Evolutionary conservation across 306 rosid genomes (phyloP), one percentile per base, ranked within the genome.

Genomic region (Dryas octopetala): DNA sequence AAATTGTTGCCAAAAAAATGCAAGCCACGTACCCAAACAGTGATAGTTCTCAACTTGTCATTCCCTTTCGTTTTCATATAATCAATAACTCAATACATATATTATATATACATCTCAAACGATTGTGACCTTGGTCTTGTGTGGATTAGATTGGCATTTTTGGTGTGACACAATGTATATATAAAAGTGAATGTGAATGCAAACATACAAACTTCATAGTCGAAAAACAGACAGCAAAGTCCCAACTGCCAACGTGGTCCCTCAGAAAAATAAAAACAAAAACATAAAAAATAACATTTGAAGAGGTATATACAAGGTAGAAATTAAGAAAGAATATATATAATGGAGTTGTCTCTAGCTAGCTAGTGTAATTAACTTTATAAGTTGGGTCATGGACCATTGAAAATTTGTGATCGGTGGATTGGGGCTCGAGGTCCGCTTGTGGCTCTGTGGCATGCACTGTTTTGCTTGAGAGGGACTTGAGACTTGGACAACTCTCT

Each of bases 171-270:
- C 38, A 32, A 32, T 32, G 38, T 32, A 32, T 47, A 68, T 32
- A 32, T 47, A 68, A 77, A 77, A 48, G 70, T 7, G 66, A 19
- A 38, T 13, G 38, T 47, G 41, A 69, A 69, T 17, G 9, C 74
- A 49, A 46, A 43, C 69, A 13, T 44, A 43, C 46, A 43, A 23
- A 23, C 23, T 13, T n/a, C 61, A 38, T 40, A 77, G 68, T 64
- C 80, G 19, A 64, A 76, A 58, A 59, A 9, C 12, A 43, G 75
- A 48, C 43, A 46, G 54, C 41, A 47, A 19, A 17, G 4, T 13
- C 66, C 69, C 41, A 48, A 60, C 23, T 23, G 23, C 23, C 23
- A 23, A 23, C 32, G 38, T 76, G 75, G 54, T 60, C 63, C 75
- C 60, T 47, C 6, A 17, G 15, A 16, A 51, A 63, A 60, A 76